Evolutionary conservation across 2,329 filamentous ascomycete genomes (phyloP), one percentile per base, ranked within the genome.

Genomic region (Monosporascus sp.): DNA sequence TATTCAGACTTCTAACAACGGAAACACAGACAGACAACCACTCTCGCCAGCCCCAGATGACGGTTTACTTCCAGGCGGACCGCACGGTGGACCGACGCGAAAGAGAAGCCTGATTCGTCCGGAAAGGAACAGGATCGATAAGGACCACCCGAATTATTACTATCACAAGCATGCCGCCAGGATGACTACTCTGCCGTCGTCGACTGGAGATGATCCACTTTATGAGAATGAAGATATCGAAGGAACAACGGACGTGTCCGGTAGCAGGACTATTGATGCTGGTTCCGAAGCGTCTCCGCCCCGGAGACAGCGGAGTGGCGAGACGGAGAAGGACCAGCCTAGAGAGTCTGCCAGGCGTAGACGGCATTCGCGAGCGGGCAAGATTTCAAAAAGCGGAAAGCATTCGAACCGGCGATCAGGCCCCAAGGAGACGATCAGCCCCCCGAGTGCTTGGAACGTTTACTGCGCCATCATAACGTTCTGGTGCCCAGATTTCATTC

Each of bases 401-500:
- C 74, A 76, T 27, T 79, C 79, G 8, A 81, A 79, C 65, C 77
- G 75, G 46, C 73, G 77, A 31, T 46, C 43, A 50, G 72, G 75
- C 58, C 76, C 79, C 4, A 79, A 82, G 49, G 81, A 90, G 65
- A 82, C 84, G 53, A 79, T 90, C 49, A 82, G 85, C 2, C 90
- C 93, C 2, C 91, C 90, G 0, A 96, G 89, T 66, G 72, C 95
- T 38, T 99, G 94, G 94, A 95, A 91, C 64, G 86, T 95, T 4
- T 99, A 99, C 75, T 99, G 94, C 72, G 87, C 89, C 48, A 83
- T 96, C 58, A 75, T 99, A 60, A 99, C 94, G 0, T 97, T 97
- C 66, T 97, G 94, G 92, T 88, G 85, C 54, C 94, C 94, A 0
- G 87, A 91, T 67, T 88, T 93, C 57, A 73, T 97, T 27, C 77